These are phyloP conservation scores for Microcyclospora tardicrescens DNA, from an alignment of 2,329 filamentous ascomycete species.

Conservation along the genomic window DNA sequence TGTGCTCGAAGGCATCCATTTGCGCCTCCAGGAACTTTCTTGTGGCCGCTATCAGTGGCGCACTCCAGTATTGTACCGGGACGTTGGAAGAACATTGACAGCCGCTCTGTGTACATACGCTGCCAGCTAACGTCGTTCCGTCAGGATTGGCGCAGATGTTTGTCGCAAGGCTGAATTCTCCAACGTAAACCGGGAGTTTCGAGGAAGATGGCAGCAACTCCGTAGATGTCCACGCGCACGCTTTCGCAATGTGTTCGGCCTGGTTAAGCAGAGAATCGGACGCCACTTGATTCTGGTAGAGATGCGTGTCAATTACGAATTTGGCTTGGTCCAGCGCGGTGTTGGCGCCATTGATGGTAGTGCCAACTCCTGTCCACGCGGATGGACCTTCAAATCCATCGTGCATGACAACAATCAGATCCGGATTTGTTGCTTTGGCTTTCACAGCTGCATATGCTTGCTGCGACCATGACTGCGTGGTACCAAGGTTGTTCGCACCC, in stretches of 20 bases:
- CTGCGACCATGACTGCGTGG: conserved; percentile 24
- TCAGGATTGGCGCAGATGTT: conserved; percentile 33
- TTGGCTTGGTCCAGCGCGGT: conserved; percentile 14
- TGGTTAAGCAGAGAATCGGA: conserved; percentile 26
- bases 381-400: conserved; percentile 24
- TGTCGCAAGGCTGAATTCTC: conserved; percentile 32
- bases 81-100: conserved; percentile 29
- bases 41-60: conserved; percentile 25
- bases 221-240: conserved; percentile 25
- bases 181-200: conserved; percentile 28
- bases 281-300: conserved; percentile 32
- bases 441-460: conserved; percentile 24
- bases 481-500: conserved; percentile 23
- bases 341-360: conserved; percentile 14
- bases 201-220: conserved; percentile 22
- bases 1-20: conserved; percentile 30
- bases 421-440: conserved; percentile 18
- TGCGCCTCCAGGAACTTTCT: conserved; percentile 32
- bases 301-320: conserved; percentile 32
- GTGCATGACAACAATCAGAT: conserved; percentile 28
- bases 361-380: conserved; percentile 20
- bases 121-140: conserved; percentile 23
- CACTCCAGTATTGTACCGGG: conserved; percentile 22
- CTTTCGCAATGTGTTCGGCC: conserved; percentile 28
- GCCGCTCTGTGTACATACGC: conserved; percentile 20